phyloP scores from a whole-genome alignment of 2,329 filamentous ascomycete species.

The Fusarium nodosum region DNA sequence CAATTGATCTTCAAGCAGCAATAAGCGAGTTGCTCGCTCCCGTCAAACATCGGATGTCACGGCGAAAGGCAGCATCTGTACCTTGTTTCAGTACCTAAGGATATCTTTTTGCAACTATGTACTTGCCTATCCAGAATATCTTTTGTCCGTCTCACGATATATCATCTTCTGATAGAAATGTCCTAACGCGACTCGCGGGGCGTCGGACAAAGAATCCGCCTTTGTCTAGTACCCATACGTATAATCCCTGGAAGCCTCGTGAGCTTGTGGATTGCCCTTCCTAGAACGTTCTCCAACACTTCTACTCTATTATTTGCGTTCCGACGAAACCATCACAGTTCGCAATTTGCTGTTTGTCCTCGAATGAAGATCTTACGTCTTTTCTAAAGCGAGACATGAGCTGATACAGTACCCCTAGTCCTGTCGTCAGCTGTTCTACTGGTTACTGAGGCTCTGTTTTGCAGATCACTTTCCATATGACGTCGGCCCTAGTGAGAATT shows the following conservation, averaged over 20 bases:
- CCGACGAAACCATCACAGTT: neutral
- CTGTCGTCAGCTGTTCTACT: slow-evolving; percentile 18
- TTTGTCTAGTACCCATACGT: slow-evolving; percentile 18
- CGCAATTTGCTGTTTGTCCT: neutral
- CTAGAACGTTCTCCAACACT: neutral
- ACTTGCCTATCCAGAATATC: neutral
- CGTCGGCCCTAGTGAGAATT: slow-evolving; percentile 32
- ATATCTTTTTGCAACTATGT: slow-evolving; percentile 1
- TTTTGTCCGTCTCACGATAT: slow-evolving; percentile 18
- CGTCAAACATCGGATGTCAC: neutral
- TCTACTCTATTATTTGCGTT: neutral
- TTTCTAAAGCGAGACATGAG: neutral
- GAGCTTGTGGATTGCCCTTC: neutral
- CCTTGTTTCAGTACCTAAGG: neutral
- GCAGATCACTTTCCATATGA: slow-evolving; percentile 44
- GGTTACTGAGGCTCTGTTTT: slow-evolving; percentile 36
- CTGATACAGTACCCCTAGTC: neutral
- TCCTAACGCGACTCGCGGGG: slow-evolving; percentile 11
- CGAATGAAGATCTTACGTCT: neutral
- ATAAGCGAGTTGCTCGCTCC: slow-evolving; percentile 14
- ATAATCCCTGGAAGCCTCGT: slow-evolving; percentile 14
- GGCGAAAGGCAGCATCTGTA: neutral
- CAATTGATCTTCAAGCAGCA: slow-evolving; percentile 30
- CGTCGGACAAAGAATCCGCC: slow-evolving; percentile 5
- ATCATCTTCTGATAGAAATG: neutral